phyloP scores from a whole-genome alignment of 345 rosid species.

The Citrus trifoliata region DNA sequence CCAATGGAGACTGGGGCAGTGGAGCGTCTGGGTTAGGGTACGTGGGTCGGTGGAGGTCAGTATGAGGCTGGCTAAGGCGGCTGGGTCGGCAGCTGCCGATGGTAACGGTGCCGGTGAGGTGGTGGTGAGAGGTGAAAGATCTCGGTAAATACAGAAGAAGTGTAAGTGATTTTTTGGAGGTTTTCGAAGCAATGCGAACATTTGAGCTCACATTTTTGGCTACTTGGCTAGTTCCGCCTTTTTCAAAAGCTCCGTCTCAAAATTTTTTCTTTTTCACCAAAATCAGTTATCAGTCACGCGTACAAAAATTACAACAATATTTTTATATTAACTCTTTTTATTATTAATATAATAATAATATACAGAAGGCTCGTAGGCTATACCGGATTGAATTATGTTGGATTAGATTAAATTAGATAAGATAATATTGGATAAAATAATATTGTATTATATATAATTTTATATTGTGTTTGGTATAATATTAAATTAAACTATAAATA shows the following conservation, averaged over 20 bases:
- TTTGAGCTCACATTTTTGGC: not conserved
- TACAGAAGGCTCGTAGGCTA: fast-evolving
- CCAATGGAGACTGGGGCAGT: slow-evolving; percentile 47
- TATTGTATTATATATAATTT: too few relatives aligned
- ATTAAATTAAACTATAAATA: too few relatives aligned
- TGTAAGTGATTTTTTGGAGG: not conserved
- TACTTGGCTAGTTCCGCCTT: not conserved
- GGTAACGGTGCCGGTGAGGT: slow-evolving; percentile 18
- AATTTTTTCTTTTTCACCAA: not conserved
- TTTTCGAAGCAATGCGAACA: not conserved
- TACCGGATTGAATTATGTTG: fast-evolving
- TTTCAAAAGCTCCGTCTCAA: not conserved
- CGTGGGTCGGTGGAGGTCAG: slow-evolving; percentile 33
- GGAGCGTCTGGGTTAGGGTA: slow-evolving; percentile 38
- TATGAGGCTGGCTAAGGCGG: slow-evolving; percentile 33
- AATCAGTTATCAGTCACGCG: too few relatives aligned
- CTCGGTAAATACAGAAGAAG: not conserved
- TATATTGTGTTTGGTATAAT: fast-evolving
- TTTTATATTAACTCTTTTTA: too few relatives aligned
- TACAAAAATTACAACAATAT: too few relatives aligned
- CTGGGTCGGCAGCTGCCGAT: slow-evolving; percentile 16
- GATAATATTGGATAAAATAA: fast-evolving
- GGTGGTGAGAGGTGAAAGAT: slow-evolving; percentile 23
- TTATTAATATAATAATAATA: too few relatives aligned
- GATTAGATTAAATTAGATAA: fast-evolving